Evolutionary conservation across 305 asterid genomes (phyloP).

Genomic region (Fraxinus paxiana): DNA sequence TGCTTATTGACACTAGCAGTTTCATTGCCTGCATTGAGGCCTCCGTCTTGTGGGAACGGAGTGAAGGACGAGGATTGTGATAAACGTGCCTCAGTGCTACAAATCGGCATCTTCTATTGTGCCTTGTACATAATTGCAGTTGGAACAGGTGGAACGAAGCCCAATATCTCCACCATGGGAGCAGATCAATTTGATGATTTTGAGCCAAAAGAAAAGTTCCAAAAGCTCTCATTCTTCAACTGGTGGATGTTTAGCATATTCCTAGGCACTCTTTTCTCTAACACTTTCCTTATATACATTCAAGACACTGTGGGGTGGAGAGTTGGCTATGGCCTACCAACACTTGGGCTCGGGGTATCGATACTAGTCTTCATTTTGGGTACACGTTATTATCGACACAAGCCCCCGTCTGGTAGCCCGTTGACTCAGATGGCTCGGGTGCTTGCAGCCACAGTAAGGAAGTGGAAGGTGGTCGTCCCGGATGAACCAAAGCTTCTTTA

Average conservation of each 20-base stretch:
- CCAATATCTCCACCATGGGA: conserved; percentile 56
- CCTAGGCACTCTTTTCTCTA: conserved; percentile 60
- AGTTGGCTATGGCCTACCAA: conserved; percentile 52
- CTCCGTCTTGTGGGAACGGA: conserved; percentile 49
- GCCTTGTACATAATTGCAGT: conserved; percentile 58
- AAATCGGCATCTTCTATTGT: conserved; percentile 44
- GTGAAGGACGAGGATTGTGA: conserved; percentile 33
- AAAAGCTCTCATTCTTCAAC: conserved; percentile 1
- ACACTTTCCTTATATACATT: conserved; percentile 51
- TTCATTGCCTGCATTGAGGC: conserved; percentile 41
- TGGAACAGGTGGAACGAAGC: conserved; percentile 72
- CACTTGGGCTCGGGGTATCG: conserved; percentile 45
- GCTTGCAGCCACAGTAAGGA: conserved; percentile 40
- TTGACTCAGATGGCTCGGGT: conserved; percentile 53
- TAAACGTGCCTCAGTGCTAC: conserved; percentile 41
- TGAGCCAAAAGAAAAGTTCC: not conserved
- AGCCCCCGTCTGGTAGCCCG: conserved; percentile 48
- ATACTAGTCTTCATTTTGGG: conserved; percentile 48
- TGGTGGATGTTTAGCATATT: conserved; percentile 81
- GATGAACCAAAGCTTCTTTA: conserved; percentile 50
- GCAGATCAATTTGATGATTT: conserved; percentile 4
- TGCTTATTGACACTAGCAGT: conserved; percentile 48
- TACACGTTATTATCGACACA: conserved; percentile 48
- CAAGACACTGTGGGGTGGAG: conserved; percentile 54
- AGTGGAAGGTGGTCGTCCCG: conserved; percentile 44